These are phyloP conservation scores for Biancaea sappan DNA, from an alignment of 306 rosid genomes.

Conservation along the genomic window DNA sequence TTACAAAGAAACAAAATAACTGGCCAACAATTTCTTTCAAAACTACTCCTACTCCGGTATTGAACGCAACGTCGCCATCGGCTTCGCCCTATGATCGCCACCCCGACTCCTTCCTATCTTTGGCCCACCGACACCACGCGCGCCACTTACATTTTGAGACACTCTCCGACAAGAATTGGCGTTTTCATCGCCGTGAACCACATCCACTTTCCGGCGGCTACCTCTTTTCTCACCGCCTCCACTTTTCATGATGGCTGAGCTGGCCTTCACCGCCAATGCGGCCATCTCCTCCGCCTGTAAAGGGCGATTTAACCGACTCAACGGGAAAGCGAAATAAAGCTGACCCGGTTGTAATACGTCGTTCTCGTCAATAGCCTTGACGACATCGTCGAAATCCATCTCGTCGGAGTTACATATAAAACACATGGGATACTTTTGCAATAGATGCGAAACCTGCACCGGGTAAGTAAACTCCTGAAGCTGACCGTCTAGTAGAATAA, in stretches of 20 bases:
- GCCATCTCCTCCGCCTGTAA: slow-evolving; percentile 76
- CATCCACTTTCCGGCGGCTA: slow-evolving; percentile 36
- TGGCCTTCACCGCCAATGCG: slow-evolving; percentile 82
- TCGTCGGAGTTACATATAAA: slow-evolving; percentile 88
- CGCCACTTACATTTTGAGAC: not conserved
- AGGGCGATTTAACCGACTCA: slow-evolving; percentile 47
- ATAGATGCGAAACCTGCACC: slow-evolving; percentile 60
- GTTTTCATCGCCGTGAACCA: slow-evolving; percentile 40
- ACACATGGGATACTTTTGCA: slow-evolving; percentile 60
- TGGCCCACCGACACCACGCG: not conserved
- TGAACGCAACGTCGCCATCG: slow-evolving; percentile 46
- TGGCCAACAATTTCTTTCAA: slow-evolving; percentile 28
- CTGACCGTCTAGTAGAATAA: slow-evolving; percentile 67
- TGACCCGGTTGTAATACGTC: slow-evolving; percentile 73
- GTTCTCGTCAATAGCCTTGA: slow-evolving; percentile 52
- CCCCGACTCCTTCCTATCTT: slow-evolving; percentile 29
- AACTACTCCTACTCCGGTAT: slow-evolving; percentile 69
- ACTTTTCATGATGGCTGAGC: slow-evolving; percentile 53
- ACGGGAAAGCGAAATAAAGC: slow-evolving; percentile 82
- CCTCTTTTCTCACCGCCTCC: slow-evolving; percentile 43
- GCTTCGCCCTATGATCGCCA: slow-evolving; percentile 31
- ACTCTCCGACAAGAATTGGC: slow-evolving; percentile 31
- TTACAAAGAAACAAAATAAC: slow-evolving; percentile 8
- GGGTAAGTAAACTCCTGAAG: slow-evolving; percentile 65
- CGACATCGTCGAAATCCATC: slow-evolving; percentile 71